Percentiles rank a stretch among this genome's conserved stretches.
These are phyloP conservation scores for Rhamnella rubrinervis DNA, from an alignment of 331 rosid species.

Conservation along the genomic window DNA sequence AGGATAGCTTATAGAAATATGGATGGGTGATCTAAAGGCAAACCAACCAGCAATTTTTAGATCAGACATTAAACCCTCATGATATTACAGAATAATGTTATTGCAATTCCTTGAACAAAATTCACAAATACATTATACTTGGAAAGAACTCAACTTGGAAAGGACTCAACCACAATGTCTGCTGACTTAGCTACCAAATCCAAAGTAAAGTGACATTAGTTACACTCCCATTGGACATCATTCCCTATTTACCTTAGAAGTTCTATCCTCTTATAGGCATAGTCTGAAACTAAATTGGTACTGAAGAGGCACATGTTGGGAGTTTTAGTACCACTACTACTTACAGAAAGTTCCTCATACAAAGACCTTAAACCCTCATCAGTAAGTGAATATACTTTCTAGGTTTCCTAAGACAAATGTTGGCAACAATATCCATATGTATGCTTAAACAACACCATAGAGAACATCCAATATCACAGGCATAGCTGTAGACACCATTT, in stretches of 20 bases:
- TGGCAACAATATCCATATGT: background rate
- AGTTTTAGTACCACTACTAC: no score
- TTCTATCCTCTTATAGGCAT: no score
- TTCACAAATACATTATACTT: background rate
- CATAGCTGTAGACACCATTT: background rate
- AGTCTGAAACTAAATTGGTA: no score
- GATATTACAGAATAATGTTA: background rate
- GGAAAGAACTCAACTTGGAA: background rate
- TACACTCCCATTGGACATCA: background rate
- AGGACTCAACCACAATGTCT: background rate
- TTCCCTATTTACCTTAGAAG: no score
- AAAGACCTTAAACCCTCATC: no score
- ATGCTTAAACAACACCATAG: background rate
- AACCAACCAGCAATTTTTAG: no score
- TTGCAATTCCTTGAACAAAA: background rate
- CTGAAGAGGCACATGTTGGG: no score
- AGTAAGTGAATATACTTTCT: no score
- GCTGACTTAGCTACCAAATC: background rate
- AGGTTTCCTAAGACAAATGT: no score
- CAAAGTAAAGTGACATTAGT: background rate
- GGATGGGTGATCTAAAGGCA: no score
- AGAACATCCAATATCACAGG: background rate
- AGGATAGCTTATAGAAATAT: no score
- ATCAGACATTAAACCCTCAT: background rate
- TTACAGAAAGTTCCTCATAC: no score